These are phyloP conservation scores for Auricularia sp. DNA, from an alignment of 768 basidiomycete genomes.

Conservation along the genomic window DNA sequence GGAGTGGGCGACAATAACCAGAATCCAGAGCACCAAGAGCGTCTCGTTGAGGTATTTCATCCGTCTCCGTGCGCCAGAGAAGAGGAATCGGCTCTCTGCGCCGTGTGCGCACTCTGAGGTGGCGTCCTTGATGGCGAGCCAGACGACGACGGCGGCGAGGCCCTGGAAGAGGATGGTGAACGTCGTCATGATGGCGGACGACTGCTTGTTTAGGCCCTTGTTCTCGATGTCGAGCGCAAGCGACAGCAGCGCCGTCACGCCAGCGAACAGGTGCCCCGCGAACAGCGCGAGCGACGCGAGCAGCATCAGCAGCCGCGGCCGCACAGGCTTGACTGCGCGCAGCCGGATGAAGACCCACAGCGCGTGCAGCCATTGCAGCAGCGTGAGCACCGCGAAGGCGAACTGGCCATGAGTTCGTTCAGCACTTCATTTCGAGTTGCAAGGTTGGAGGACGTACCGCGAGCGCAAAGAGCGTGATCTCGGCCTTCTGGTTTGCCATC, in stretches of 20 bases:
- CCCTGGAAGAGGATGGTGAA: conserved; percentile 1
- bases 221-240: background rate
- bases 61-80: background rate
- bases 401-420: background rate
- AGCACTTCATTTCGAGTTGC: background rate
- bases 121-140: background rate
- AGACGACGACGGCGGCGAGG: background rate
- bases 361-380: background rate
- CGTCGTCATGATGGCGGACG: background rate
- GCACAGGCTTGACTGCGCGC: background rate
- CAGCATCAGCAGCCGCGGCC: background rate
- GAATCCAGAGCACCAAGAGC: background rate
- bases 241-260: background rate
- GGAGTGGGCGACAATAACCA: background rate
- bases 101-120: background rate
- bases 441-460: background rate
- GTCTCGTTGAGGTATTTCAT: conserved; percentile 1
- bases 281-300: background rate
- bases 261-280: background rate
- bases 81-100: background rate
- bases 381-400: background rate
- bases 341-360: background rate
- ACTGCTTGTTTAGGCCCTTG: background rate
- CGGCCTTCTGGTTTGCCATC: background rate
- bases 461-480: background rate